Conservation (phyloP, 805 yeast species). For the Candida chauliodis region DNA sequence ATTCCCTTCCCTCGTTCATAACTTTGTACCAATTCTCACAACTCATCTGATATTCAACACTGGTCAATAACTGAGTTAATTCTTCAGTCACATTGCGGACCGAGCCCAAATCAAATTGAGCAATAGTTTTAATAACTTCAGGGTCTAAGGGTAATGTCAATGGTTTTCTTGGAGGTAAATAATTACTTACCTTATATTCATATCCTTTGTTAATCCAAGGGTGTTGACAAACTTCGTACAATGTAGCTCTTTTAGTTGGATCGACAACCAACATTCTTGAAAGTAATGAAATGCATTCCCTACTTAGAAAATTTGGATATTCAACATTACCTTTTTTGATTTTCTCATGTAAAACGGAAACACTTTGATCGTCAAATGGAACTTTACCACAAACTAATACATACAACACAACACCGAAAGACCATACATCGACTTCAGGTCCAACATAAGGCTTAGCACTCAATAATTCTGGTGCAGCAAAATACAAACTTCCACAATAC, state of each 20-base stretch:
- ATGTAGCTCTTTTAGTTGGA: conserved; percentile 73
- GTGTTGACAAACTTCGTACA: conserved; percentile 76
- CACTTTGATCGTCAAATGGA: conserved; percentile 95
- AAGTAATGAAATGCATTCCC: conserved; percentile 75
- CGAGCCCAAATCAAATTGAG: conserved; percentile 74
- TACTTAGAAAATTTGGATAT: conserved; percentile 78
- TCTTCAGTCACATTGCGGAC: conserved; percentile 55
- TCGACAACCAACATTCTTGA: conserved; percentile 91
- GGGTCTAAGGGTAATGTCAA: conserved; percentile 64
- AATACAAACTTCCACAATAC: conserved; percentile 94
- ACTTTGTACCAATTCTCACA: conserved; percentile 57
- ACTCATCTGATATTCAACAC: conserved; percentile 64
- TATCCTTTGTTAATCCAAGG: conserved; percentile 95
- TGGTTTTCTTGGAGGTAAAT: conserved; percentile 77
- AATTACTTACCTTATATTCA: conserved; percentile 66
- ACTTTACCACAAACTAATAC: conserved; percentile 97
- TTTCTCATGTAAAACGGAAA: conserved; percentile 87
- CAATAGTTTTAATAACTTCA: conserved; percentile 68
- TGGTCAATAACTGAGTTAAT: conserved; percentile 53
- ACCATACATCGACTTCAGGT: conserved; percentile 98
- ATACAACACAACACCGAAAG: conserved; percentile 93
- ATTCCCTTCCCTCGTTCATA: conserved; percentile 31
- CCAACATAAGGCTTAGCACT: conserved; percentile 92
- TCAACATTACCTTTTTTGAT: conserved; percentile 90
- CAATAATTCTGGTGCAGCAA: conserved; percentile 96